Evolutionary conservation across 768 basidiomycete species (phyloP).

Genomic region (Galerina marginata): DNA sequence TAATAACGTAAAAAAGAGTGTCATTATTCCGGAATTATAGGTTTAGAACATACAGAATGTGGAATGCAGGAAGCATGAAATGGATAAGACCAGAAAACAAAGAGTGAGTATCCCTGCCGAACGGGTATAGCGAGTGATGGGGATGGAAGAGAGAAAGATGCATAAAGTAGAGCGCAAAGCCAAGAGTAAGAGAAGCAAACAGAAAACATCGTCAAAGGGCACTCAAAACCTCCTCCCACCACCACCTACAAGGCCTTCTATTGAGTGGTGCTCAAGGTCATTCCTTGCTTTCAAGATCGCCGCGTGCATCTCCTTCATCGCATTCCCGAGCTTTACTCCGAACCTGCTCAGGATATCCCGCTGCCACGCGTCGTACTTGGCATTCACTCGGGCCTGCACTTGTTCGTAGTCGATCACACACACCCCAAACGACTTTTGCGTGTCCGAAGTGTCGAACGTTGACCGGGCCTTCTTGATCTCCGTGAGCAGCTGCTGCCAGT

Average conservation of each 20-base stretch:
- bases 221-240: conserved; percentile 32
- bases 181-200: background rate
- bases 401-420: conserved; percentile 98
- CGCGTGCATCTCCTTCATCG: conserved; percentile 98
- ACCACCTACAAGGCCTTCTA: conserved; percentile 84
- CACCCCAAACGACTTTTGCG: conserved; percentile 90
- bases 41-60: conserved; percentile 8
- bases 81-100: conserved; percentile 1
- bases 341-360: conserved; percentile 91
- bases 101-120: conserved; percentile 19
- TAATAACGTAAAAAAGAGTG: conserved; percentile 9
- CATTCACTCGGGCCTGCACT: conserved; percentile 95
- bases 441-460: conserved; percentile 97
- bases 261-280: conserved; percentile 95
- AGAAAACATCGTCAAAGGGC: background rate
- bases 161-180: conserved; percentile 5
- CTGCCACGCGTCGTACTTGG: conserved; percentile 99
- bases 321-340: conserved; percentile 89
- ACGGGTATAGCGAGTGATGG: conserved; percentile 8
- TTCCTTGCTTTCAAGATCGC: conserved; percentile 91
- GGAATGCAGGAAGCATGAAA: conserved; percentile 1
- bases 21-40: conserved; percentile 21
- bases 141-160: conserved; percentile 6
- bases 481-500: conserved; percentile 95
- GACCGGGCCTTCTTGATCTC: conserved; percentile 97